These are phyloP conservation scores for Ambrosiella cleistominuta DNA, from an alignment of 2,329 filamentous ascomycete species.

Conservation along the genomic window DNA sequence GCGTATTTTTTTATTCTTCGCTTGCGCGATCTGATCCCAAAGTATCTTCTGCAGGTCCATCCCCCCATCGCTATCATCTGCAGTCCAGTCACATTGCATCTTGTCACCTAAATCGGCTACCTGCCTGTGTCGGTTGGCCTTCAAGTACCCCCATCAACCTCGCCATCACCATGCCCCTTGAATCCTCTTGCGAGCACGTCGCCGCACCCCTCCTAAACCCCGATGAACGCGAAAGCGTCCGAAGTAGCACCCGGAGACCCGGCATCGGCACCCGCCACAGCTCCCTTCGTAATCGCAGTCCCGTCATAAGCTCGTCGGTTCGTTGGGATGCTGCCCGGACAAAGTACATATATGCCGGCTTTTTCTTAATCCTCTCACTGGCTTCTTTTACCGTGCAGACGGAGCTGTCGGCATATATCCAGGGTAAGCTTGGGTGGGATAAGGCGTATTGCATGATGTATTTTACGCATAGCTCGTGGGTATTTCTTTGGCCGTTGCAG, in stretches of 20 bases:
- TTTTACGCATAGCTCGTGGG: constrained; percentile 88
- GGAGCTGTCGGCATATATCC: constrained; percentile 87
- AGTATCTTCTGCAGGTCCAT: not conserved
- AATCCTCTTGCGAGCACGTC: constrained; percentile 2
- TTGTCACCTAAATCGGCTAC: not conserved
- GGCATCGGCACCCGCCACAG: constrained; percentile 23
- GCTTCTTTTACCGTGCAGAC: constrained; percentile 87
- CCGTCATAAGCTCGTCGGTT: constrained; percentile 26
- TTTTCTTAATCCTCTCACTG: constrained; percentile 69
- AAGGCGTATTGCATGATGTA: constrained; percentile 99
- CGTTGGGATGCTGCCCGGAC: constrained; percentile 38
- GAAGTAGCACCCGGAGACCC: not conserved
- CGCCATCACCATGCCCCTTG: not conserved
- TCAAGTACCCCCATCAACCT: not conserved
- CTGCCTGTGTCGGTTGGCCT: not conserved
- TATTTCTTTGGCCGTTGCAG: constrained; percentile 72
- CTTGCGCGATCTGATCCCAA: not conserved
- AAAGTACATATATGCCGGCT: constrained; percentile 72
- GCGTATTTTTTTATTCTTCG: not conserved
- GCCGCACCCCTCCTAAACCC: constrained; percentile 10
- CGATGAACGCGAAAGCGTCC: not conserved
- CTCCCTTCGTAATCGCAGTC: constrained; percentile 58
- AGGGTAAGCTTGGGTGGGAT: constrained; percentile 80
- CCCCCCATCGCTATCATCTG: not conserved
- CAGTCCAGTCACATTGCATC: not conserved